Conservation (phyloP, 805 yeast genomes). For the Wickerhamomyces sydowiorum region DNA sequence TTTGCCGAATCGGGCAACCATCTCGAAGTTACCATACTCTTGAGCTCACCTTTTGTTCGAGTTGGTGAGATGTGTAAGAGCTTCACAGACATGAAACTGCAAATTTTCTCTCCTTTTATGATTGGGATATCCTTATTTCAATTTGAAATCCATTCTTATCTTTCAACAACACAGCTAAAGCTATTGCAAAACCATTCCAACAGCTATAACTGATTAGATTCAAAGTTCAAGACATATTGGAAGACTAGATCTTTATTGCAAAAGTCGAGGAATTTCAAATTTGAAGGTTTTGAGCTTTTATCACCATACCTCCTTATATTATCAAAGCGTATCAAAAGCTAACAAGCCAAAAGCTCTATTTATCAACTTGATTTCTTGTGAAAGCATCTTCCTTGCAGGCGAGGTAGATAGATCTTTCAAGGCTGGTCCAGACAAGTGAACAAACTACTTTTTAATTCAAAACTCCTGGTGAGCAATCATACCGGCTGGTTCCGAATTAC, state of each 20-base stretch:
- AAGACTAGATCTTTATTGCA: too few species aligned
- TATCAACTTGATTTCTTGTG: not conserved
- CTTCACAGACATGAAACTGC: not conserved
- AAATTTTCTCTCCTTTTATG: not conserved
- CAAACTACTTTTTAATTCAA: not conserved
- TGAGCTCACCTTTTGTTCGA: not conserved
- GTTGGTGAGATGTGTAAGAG: not conserved
- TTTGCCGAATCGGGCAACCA: conserved; percentile 1
- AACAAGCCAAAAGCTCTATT: not conserved
- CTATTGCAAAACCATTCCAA: too few species aligned
- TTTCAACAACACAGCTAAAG: too few species aligned
- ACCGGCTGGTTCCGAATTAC: not conserved
- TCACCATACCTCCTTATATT: too few species aligned
- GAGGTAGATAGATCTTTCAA: conserved; percentile 3
- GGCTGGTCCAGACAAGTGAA: conserved; percentile 5
- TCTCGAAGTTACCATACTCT: too few species aligned
- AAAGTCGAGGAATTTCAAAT: too few species aligned
- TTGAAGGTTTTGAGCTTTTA: too few species aligned
- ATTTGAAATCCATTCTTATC: too few species aligned
- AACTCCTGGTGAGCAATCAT: not conserved
- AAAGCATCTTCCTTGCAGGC: conserved; percentile 3
- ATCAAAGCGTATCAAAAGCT: not conserved
- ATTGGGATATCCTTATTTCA: too few species aligned
- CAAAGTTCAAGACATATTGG: too few species aligned
- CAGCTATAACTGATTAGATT: too few species aligned